Evolutionary conservation across 2,329 filamentous ascomycete genomes (phyloP), one percentile per base, ranked within the genome.

Genomic region (Arthrobotrys sinensis): DNA sequence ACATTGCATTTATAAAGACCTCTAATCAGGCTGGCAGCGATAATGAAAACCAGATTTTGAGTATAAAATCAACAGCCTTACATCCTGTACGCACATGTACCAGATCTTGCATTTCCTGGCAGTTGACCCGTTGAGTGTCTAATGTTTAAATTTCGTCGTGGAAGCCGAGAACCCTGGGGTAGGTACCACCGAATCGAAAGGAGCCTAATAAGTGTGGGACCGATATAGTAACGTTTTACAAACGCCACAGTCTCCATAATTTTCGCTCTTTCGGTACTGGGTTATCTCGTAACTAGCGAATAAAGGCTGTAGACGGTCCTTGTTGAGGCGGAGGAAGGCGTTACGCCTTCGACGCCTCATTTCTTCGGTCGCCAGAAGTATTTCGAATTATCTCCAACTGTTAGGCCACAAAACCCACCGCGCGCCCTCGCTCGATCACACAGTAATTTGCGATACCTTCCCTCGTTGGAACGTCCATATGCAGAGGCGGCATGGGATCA

Each of bases 21-120:
- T 75, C 50, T 8, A 43, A 62, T 52, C 12, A 24, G 11, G 24
- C 5, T n/a, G 53, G n/a, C 48, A 55, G 50, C 12, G 21, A 50
- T 21, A 16, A 36, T 8, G 16, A 48, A 75, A 75, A 67, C 52
- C 53, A 63, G 63, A 62, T 68, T 75, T 75, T 67, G 8, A 43
- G 16, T 14, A 19, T 40, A 40, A 60, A 36, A 60, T 60, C 55
- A n/a, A 57, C 64, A 66, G 69, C 69, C 69, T 66, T 73, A 60
- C 65, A 46, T 53, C 19, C 34, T 52, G 57, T 53, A 55, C 68
- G 21, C 43, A 28, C 24, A 28, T 28, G 24, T 28, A 28, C 24
- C 24, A 28, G 57, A 72, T 72, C 68, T 72, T 65, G 68, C 68
- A 64, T 55, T 28, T 24, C 24, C 32, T 36, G 10, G 28, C 4